Conservation (phyloP, 345 rosid genomes). For the Clarkia xantiana region DNA sequence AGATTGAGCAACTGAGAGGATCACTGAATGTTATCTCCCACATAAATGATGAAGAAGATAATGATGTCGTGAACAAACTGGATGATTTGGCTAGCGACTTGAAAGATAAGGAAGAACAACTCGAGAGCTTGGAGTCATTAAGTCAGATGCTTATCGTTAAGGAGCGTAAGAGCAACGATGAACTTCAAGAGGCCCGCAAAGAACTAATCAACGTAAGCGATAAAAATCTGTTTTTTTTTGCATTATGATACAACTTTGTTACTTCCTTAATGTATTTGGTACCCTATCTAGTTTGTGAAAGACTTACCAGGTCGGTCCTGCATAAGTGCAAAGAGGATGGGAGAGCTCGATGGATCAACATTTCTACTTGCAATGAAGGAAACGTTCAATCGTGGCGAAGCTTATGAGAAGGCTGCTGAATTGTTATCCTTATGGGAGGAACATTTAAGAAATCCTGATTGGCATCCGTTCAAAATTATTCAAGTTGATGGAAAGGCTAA, state of each 20-base stretch:
- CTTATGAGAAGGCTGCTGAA: constrained; percentile 59
- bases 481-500: constrained; percentile 35
- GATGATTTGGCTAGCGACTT: constrained; percentile 43
- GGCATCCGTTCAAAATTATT: constrained; percentile 75
- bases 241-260: too few relatives aligned
- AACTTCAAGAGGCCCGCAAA: constrained; percentile 83
- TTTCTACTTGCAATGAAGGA: constrained; percentile 66
- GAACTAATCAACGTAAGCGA: constrained; percentile 60
- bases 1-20: constrained; percentile 58
- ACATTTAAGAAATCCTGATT: constrained; percentile 78
- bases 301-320: constrained; percentile 25
- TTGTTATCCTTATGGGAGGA: constrained; percentile 87
- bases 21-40: constrained; percentile 51
- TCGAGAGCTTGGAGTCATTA: constrained; percentile 47
- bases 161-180: constrained; percentile 79
- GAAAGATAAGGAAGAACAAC: constrained; percentile 78
- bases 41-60: constrained; percentile 57
- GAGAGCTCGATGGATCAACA: constrained; percentile 69
- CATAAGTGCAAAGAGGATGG: constrained; percentile 85
- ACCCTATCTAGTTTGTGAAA: constrained; percentile 15
- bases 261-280: not conserved
- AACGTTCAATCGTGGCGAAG: constrained; percentile 47
- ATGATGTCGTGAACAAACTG: constrained; percentile 44
- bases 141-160: constrained; percentile 68
- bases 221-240: not conserved